Conservation (phyloP, 2,329 filamentous ascomycete genomes). For the Penicillium sp. region DNA sequence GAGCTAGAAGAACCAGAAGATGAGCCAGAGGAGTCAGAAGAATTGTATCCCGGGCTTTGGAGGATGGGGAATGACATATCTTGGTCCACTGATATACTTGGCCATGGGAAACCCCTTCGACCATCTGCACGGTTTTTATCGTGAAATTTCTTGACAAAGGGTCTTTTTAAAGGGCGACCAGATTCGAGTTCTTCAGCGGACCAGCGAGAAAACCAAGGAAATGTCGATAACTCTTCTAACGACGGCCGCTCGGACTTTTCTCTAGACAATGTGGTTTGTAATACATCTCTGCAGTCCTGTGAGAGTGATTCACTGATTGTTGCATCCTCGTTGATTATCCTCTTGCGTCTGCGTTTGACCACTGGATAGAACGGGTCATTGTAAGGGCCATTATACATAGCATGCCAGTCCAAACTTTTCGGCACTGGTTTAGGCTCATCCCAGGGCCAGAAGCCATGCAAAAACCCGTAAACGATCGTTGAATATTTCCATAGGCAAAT, state of each 20-base stretch:
- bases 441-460: slow-evolving; percentile 38
- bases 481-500: slow-evolving; percentile 31
- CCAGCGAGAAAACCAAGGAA: slow-evolving; percentile 32
- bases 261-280: slow-evolving; percentile 27
- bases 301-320: slow-evolving; percentile 28
- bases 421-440: slow-evolving; percentile 22
- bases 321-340: slow-evolving; percentile 30
- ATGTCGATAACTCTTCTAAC: slow-evolving; percentile 23
- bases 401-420: slow-evolving; percentile 2
- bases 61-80: not conserved
- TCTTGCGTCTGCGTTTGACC: slow-evolving; percentile 16
- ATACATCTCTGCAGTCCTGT: slow-evolving; percentile 34
- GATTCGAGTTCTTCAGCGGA: slow-evolving; percentile 9
- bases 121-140: not conserved
- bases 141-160: slow-evolving; percentile 8
- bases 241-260: slow-evolving; percentile 25
- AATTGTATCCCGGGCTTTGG: not conserved
- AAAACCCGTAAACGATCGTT: slow-evolving; percentile 29
- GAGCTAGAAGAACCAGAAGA: not conserved
- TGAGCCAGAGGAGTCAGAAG: not conserved
- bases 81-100: not conserved
- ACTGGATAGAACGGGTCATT: not conserved
- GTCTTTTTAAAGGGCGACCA: slow-evolving; percentile 12
- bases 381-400: not conserved
- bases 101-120: not conserved